Base-by-base conservation (phyloP, 2,329 filamentous ascomycete species). In the Fusarium bulbicola region DNA sequence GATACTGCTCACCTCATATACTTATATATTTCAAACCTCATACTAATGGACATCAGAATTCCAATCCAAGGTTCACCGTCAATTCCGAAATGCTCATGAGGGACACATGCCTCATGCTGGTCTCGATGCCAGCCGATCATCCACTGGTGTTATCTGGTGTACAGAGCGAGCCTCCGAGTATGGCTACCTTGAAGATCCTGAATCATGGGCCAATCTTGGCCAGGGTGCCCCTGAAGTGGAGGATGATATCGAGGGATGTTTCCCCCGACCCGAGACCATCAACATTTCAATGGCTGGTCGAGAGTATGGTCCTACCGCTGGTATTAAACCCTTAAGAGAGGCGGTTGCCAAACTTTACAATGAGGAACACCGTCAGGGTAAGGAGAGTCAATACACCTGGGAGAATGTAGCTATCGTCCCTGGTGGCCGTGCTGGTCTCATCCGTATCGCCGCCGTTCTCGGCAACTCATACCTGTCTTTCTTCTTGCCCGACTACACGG, bases 391-490 rank as follows among this genome's bases (percentile, higher is more conserved):
- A 84, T 98, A 98, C 82, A 97, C 93, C 11, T 98, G 94, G 93
- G 95, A 98, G 86, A 98, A 98, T 82, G 95, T 98, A 24, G 95
- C 93, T 81, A 97, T 98, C 81, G 95, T 98, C 7, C 95, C 95
- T 50, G 95, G 95, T 82, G 95, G 95, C 43, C 91, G 95, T 77
- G 95, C 95, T 39, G 95, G 95, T 54, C 86, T 98, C 83, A 98
- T 98, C 81, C 91, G 95, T 77, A 98, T 98, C 81, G 95, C 95
- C 26, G 95, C 95, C 58, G 95, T 98, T 11, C 85, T 98, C 76
- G 95, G 95, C 73, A 97, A 97, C 81, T 92, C 95, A 62, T 97
- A 97, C 80, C 87, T 98, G 72, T 94, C 92, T 46, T 98, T 98
- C 88, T 97, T 97, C 84, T 93, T 97, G 80, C 94, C 94, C 50